Conservation (phyloP, 352 stramenopile species). For the Phytophthora brassicae region DNA sequence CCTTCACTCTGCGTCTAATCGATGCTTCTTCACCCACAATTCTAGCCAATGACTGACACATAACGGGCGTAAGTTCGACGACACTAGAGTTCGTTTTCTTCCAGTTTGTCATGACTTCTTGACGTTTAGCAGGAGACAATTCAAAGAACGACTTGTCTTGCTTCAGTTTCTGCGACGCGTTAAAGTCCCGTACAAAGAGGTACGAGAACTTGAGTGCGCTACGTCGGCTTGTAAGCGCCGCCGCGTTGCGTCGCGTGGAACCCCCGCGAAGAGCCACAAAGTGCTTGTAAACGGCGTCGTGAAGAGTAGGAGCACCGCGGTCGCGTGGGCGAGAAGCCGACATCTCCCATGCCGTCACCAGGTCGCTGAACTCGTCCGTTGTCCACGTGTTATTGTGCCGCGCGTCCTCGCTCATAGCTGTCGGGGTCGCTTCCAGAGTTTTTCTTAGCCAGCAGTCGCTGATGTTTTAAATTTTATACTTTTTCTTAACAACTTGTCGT, state of each 20-base stretch:
- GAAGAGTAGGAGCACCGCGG: slow-evolving; percentile 4
- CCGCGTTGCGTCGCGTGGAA: slow-evolving; percentile 34
- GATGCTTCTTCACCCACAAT: slow-evolving; percentile 28
- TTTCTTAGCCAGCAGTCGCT: too few species aligned
- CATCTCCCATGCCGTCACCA: slow-evolving; percentile 40
- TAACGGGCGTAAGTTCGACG: slow-evolving; percentile 28
- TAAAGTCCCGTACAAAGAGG: slow-evolving; percentile 31
- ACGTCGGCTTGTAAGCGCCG: slow-evolving; percentile 36
- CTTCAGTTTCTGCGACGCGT: slow-evolving; percentile 20
- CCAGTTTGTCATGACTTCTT: slow-evolving; percentile 25
- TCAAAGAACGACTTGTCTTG: slow-evolving; percentile 31
- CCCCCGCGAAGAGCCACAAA: slow-evolving; percentile 34
- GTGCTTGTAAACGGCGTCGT: slow-evolving; percentile 34
- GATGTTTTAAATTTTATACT: too few species aligned
- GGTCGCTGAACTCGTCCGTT: slow-evolving; percentile 27
- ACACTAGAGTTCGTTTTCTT: slow-evolving; percentile 36
- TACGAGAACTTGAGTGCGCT: slow-evolving; percentile 41
- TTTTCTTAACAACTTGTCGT: too few species aligned
- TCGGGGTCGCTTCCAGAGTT: too few species aligned
- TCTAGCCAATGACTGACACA: slow-evolving; percentile 24
- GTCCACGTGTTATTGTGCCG: slow-evolving; percentile 19
- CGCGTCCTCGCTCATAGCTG: neutral
- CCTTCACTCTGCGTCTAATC: slow-evolving; percentile 9
- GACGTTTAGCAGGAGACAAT: slow-evolving; percentile 7
- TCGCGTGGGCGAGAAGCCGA: slow-evolving; percentile 12